Evolutionary conservation across 2,329 filamentous ascomycete species (phyloP).

Genomic region (Zymoseptoria brevis): DNA sequence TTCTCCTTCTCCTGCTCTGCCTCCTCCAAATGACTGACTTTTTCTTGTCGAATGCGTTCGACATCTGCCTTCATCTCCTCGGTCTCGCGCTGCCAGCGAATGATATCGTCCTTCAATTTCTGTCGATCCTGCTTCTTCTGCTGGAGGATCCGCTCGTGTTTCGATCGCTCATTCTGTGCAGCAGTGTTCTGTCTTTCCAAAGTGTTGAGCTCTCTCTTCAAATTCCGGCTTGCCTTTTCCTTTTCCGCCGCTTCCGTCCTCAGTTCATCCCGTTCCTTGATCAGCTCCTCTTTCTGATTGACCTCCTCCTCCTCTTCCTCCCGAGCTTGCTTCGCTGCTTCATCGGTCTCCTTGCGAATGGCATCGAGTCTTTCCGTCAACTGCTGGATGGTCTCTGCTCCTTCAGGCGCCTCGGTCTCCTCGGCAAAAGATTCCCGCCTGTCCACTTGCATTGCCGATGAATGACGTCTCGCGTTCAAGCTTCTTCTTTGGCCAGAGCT

Average conservation of each 20-base stretch:
- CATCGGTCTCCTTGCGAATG: constrained; percentile 76
- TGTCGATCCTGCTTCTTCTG: constrained; percentile 61
- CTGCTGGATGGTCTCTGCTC: constrained; percentile 62
- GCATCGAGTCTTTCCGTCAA: constrained; percentile 74
- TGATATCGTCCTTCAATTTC: constrained; percentile 62
- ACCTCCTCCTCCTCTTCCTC: constrained; percentile 50
- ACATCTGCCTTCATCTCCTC: constrained; percentile 44
- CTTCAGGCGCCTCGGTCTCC: constrained; percentile 42
- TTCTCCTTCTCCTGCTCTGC: constrained; percentile 35
- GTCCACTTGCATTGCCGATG: constrained; percentile 49
- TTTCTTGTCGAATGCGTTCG: constrained; percentile 35
- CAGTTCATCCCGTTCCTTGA: constrained; percentile 71
- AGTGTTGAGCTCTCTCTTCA: constrained; percentile 71
- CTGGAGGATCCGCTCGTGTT: constrained; percentile 64
- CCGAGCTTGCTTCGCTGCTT: constrained; percentile 60
- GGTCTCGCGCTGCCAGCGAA: constrained; percentile 60
- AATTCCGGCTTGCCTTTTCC: constrained; percentile 77
- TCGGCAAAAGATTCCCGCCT: constrained; percentile 33
- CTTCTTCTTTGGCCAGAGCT: constrained; percentile 53
- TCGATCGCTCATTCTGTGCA: constrained; percentile 68
- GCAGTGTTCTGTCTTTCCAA: constrained; percentile 75
- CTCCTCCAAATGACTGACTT: constrained; percentile 28
- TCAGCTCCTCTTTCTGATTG: constrained; percentile 43
- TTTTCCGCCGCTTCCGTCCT: constrained; percentile 75
- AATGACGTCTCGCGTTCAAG: constrained; percentile 55